Base-by-base conservation (phyloP, 1,284 basidiomycete genomes). In the Sanghuangporus baumii region DNA sequence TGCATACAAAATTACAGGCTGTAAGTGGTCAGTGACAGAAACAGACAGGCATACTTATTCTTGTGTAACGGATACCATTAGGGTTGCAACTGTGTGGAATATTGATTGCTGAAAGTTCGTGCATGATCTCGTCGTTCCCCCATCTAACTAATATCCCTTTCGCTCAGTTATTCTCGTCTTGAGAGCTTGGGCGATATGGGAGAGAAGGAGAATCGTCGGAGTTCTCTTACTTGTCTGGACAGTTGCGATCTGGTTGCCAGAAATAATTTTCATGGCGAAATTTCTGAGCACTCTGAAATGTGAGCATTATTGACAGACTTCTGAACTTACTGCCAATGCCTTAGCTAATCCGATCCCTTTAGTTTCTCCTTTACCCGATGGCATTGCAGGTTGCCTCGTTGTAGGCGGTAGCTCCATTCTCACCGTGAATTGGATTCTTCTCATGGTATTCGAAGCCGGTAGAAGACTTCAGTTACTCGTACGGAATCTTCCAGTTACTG, bases 131-230 rank as follows among this genome's bases (percentile, higher is more conserved):
- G 26, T 31, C 3, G 26, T 31, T 31, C 0, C 26, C 26, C 26
- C 26, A 31, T 31, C 26, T 31, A 31, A 31, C 26, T 31, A 1
- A 31, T 31, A 31, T 31, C 26, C 0, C 3, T 31, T 5, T 31
- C 26, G 5, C 26, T 11, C 26, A 60, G 59, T 60, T 12, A 47
- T 60, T 9, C 50, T 60, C 20, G 47, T 47, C 8, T 12, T 60
- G 59, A 31, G 59, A 12, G 38, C 59, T 9, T 60, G 59, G 59
- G 59, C 59, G 12, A 40, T 60, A 16, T 60, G 59, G 59, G 59
- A 50, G 12, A 41, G 50, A 6, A 52, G 40, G 37, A 52, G 31
- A 52, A 23, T 20, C 23, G 20, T 60, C 31, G 50, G 26, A 26
- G 34, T 51, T 31, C n/a, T 50, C 34, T 40, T 60, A n/a, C 7